phyloP scores from a whole-genome alignment of 140 eudicot species.

The Anethum foeniculum region DNA sequence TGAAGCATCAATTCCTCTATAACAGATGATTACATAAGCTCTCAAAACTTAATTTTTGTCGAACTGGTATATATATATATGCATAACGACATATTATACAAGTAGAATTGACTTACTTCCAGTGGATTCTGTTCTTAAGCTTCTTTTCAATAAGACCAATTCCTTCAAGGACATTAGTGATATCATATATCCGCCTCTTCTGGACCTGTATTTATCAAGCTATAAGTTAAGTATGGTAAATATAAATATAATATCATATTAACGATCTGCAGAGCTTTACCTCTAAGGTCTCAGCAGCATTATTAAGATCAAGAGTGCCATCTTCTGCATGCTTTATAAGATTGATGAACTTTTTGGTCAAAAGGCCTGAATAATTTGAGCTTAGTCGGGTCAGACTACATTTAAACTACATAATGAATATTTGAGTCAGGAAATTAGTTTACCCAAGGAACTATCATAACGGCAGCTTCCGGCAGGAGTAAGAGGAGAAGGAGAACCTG shows the following conservation, averaged over 20 bases:
- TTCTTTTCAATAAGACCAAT: slow-evolving; percentile 96
- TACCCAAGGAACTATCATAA: slow-evolving; percentile 82
- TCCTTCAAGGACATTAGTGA: slow-evolving; percentile 97
- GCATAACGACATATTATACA: neutral
- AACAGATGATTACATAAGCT: slow-evolving; percentile 15
- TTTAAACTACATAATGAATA: neutral
- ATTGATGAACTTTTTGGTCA: slow-evolving; percentile 82
- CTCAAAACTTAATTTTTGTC: neutral
- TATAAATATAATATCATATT: neutral
- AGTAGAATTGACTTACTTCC: slow-evolving; percentile 54
- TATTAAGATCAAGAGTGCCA: slow-evolving; percentile 90
- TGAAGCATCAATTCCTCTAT: slow-evolving; percentile 82
- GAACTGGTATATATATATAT: neutral
- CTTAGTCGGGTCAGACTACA: neutral
- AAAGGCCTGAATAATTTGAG: slow-evolving; percentile 46
- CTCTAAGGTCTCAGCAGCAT: slow-evolving; percentile 92
- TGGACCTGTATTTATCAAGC: slow-evolving; percentile 60
- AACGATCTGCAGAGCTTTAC: slow-evolving; percentile 21
- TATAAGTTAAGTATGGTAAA: neutral
- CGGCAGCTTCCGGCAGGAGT: slow-evolving; percentile 84
- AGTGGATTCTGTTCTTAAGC: slow-evolving; percentile 91
- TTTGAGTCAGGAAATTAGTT: slow-evolving; percentile 3
- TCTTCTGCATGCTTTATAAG: slow-evolving; percentile 92
- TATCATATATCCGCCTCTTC: slow-evolving; percentile 97
- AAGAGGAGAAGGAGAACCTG: slow-evolving; percentile 74